Evolutionary conservation across 2,329 filamentous ascomycete genomes (phyloP).

Genomic region (Exophiala alcalophila): DNA sequence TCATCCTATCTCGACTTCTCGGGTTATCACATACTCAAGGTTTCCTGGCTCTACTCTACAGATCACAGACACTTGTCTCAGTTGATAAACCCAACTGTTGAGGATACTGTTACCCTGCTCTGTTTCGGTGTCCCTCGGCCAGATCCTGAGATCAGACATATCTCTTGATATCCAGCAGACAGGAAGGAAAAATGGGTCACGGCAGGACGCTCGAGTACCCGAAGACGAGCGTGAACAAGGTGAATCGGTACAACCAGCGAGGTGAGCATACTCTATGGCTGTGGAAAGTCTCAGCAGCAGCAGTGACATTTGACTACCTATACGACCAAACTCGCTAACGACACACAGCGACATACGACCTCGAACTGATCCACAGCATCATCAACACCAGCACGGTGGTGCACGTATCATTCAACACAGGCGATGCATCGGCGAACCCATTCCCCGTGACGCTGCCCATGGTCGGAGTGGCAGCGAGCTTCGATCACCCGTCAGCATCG

Average conservation of each 20-base stretch:
- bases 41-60: too few species aligned
- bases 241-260: constrained; percentile 64
- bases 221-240: constrained; percentile 60
- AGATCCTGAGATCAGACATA: too few species aligned
- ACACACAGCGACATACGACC: constrained; percentile 64
- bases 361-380: constrained; percentile 69
- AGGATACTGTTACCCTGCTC: too few species aligned
- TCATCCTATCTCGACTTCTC: too few species aligned
- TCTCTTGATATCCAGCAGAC: too few species aligned
- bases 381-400: constrained; percentile 70
- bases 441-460: constrained; percentile 79
- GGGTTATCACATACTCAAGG: too few species aligned
- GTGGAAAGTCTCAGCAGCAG: too few species aligned
- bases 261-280: constrained; percentile 53
- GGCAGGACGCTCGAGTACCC: constrained; percentile 53
- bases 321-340: too few species aligned
- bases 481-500: constrained; percentile 57
- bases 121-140: too few species aligned
- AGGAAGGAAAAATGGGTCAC: constrained; percentile 18
- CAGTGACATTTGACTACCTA: too few species aligned
- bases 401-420: constrained; percentile 70
- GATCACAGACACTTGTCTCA: too few species aligned
- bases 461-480: constrained; percentile 79
- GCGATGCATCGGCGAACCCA: constrained; percentile 56
- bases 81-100: too few species aligned